Percentiles rank a stretch among this genome's conserved stretches.
phyloP scores from a whole-genome alignment of 768 basidiomycete genomes.

The Pulveroboletus sp. region DNA sequence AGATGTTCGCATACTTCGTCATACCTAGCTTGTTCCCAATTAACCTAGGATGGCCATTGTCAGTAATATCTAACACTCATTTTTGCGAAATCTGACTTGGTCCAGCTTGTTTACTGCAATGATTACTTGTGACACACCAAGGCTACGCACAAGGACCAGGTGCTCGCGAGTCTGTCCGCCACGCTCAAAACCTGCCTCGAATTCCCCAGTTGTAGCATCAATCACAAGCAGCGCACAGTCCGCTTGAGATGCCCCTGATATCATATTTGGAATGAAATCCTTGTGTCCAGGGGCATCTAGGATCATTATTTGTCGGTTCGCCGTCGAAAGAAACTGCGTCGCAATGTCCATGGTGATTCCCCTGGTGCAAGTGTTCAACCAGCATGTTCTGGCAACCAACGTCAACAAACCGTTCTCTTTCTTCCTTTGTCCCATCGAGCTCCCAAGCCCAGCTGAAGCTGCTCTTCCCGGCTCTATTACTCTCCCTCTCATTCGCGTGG shows the following conservation, averaged over 20 bases:
- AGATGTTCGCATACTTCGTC: slow-evolving; percentile 77
- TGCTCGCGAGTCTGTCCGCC: slow-evolving; percentile 97
- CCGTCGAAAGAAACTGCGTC: slow-evolving; percentile 70
- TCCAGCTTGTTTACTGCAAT: slow-evolving; percentile 97
- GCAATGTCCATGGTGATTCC: slow-evolving; percentile 99
- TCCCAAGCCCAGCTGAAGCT: slow-evolving; percentile 99
- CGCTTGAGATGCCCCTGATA: slow-evolving; percentile 95
- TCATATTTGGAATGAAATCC: slow-evolving; percentile 99
- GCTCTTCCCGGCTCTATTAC: slow-evolving; percentile 85
- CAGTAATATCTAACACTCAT: background rate
- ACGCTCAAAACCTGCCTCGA: slow-evolving; percentile 92
- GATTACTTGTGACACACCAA: slow-evolving; percentile 89
- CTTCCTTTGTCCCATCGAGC: slow-evolving; percentile 88
- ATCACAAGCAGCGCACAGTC: slow-evolving; percentile 94
- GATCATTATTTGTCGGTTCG: slow-evolving; percentile 80
- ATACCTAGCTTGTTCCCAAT: slow-evolving; percentile 81
- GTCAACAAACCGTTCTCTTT: slow-evolving; percentile 75
- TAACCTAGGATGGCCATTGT: slow-evolving; percentile 53
- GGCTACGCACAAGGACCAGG: slow-evolving; percentile 82
- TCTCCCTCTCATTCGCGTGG: slow-evolving; percentile 83
- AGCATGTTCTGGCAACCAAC: background rate
- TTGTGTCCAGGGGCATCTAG: slow-evolving; percentile 97
- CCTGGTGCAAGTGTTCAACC: slow-evolving; percentile 39
- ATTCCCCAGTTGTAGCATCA: slow-evolving; percentile 87
- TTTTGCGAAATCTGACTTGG: slow-evolving; percentile 48